These are phyloP conservation scores for Wickerhamiella qilinensis DNA, from an alignment of 805 yeast genomes.

Conservation along the genomic window DNA sequence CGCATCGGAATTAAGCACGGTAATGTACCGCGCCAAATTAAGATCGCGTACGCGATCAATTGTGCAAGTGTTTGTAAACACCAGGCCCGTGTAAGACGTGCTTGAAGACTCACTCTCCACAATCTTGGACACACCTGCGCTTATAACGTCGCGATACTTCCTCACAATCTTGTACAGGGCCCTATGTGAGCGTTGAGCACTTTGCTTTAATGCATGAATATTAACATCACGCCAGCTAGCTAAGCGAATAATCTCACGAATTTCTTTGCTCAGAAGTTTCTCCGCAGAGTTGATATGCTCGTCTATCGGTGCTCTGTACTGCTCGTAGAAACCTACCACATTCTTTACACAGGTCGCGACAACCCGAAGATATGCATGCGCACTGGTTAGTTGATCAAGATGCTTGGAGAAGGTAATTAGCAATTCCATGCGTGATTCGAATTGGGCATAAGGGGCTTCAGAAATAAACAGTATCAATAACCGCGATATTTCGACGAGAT, in stretches of 20 bases:
- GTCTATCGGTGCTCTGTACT: slow-evolving; percentile 37
- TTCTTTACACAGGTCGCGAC: slow-evolving; percentile 34
- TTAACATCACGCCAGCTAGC: slow-evolving; percentile 98
- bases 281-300: slow-evolving; percentile 31
- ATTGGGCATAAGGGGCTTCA: slow-evolving; percentile 67
- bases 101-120: slow-evolving; percentile 18
- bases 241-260: slow-evolving; percentile 66
- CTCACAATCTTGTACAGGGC: slow-evolving; percentile 68
- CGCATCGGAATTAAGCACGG: background rate
- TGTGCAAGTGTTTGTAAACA: background rate
- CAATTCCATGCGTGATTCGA: slow-evolving; percentile 37
- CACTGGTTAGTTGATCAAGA: slow-evolving; percentile 3
- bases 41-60: background rate
- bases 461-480: slow-evolving; percentile 65
- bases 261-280: slow-evolving; percentile 54
- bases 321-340: slow-evolving; percentile 47
- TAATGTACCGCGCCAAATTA: background rate
- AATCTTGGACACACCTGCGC: slow-evolving; percentile 33
- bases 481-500: slow-evolving; percentile 26
- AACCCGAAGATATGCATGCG: slow-evolving; percentile 6
- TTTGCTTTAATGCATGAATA: slow-evolving; percentile 80
- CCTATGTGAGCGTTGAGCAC: slow-evolving; percentile 80
- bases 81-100: background rate
- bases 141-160: slow-evolving; percentile 54
- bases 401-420: slow-evolving; percentile 51